phyloP scores from a whole-genome alignment of 2,329 filamentous ascomycete genomes.

The Xylariaceae sp. region DNA sequence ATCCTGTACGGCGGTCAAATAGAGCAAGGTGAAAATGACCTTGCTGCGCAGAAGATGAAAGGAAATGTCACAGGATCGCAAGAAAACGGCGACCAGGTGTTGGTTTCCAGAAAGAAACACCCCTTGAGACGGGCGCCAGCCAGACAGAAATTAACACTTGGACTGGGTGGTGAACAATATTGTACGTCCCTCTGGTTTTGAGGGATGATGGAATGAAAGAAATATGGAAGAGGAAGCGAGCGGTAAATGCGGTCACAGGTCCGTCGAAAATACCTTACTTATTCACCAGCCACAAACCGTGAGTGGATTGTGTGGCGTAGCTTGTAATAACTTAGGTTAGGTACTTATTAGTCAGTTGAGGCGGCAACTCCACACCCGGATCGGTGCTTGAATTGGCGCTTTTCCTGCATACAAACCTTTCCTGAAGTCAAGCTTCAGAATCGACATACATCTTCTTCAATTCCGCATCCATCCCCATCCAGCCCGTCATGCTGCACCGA shows the following conservation, averaged over 20 bases:
- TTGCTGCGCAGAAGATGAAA: conserved; percentile 14
- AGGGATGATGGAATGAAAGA: conserved; percentile 6
- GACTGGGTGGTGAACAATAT: conserved; percentile 12
- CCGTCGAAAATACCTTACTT: neutral
- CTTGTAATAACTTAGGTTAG: too few relatives aligned
- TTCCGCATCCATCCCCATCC: conserved; percentile 21
- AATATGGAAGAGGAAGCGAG: neutral
- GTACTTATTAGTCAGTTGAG: neutral
- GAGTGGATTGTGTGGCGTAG: conserved; percentile 8
- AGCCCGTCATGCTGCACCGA: conserved; percentile 60
- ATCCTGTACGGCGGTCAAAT: conserved; percentile 16
- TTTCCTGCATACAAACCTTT: conserved; percentile 32
- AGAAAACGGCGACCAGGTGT: conserved; percentile 3
- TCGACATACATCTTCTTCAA: conserved; percentile 28
- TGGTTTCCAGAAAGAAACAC: neutral
- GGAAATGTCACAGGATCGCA: conserved; percentile 23
- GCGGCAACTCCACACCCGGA: neutral
- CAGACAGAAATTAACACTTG: neutral
- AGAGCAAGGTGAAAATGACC: conserved; percentile 17
- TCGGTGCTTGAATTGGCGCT: conserved; percentile 23
- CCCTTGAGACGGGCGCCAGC: neutral
- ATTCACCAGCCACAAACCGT: neutral
- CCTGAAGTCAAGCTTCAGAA: conserved; percentile 31
- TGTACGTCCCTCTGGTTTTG: conserved; percentile 3
- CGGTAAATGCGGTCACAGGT: neutral